These are phyloP conservation scores for Chrysanthemum lavandulifolium DNA, from an alignment of 129 eudicot species.

Conservation along the genomic window DNA sequence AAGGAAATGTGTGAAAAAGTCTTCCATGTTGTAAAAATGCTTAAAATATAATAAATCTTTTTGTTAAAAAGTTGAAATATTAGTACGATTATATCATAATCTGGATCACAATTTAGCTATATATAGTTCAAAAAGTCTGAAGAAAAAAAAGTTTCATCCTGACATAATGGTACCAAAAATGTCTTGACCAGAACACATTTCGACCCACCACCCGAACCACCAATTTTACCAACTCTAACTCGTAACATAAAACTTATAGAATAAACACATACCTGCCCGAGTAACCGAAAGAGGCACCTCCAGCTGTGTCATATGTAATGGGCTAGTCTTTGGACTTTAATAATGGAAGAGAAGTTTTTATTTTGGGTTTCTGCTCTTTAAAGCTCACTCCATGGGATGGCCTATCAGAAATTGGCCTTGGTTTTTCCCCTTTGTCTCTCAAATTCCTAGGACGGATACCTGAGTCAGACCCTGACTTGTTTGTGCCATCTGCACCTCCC, in stretches of 20 bases:
- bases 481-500: conserved; percentile 24
- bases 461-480: conserved; percentile 29
- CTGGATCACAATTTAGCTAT: too few species aligned
- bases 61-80: too few species aligned
- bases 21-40: too few species aligned
- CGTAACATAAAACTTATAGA: not conserved
- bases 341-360: conserved; percentile 31
- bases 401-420: conserved; percentile 35
- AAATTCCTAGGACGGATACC: conserved; percentile 29
- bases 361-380: conserved; percentile 43
- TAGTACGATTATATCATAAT: too few species aligned
- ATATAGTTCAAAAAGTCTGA: too few species aligned
- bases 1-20: too few species aligned
- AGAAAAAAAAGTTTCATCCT: too few species aligned
- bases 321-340: conserved; percentile 74
- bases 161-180: too few species aligned
- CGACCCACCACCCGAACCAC: not conserved
- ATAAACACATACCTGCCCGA: conserved; percentile 37
- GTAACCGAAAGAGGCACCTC: conserved; percentile 36
- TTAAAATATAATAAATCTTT: too few species aligned
- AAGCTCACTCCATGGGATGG: conserved; percentile 32
- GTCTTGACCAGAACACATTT: not conserved
- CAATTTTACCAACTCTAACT: not conserved
- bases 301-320: conserved; percentile 38
- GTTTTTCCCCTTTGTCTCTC: conserved; percentile 58